These are phyloP conservation scores for Globisporangium heterothallicum DNA, from an alignment of 352 stramenopile species.

Conservation along the genomic window DNA sequence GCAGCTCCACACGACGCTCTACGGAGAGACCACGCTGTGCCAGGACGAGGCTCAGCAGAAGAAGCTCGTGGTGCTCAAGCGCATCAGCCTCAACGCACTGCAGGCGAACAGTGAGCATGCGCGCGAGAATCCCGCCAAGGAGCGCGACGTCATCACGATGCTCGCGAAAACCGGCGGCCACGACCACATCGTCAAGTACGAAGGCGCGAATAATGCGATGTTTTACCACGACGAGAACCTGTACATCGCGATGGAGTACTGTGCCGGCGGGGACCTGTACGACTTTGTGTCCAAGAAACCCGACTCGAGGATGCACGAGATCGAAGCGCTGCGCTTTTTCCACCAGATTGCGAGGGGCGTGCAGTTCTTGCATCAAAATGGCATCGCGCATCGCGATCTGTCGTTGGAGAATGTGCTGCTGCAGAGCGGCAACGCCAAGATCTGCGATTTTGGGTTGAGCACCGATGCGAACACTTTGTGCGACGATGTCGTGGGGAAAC, in stretches of 20 bases:
- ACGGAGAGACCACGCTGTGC: slow-evolving; percentile 50
- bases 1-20: slow-evolving; percentile 41
- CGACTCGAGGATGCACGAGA: slow-evolving; percentile 23
- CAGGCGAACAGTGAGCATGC: slow-evolving; percentile 25
- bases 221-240: slow-evolving; percentile 37
- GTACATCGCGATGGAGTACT: slow-evolving; percentile 67
- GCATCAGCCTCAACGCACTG: slow-evolving; percentile 31
- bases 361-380: slow-evolving; percentile 39
- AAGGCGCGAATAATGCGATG: slow-evolving; percentile 18
- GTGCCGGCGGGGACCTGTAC: slow-evolving; percentile 52
- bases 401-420: slow-evolving; percentile 62
- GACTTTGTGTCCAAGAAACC: slow-evolving; percentile 34
- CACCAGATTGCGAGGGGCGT: slow-evolving; percentile 37
- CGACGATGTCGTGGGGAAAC: slow-evolving; percentile 48
- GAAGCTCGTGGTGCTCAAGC: slow-evolving; percentile 55
- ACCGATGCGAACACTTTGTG: slow-evolving; percentile 28
- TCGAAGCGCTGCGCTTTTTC: slow-evolving; percentile 29
- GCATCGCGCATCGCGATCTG: slow-evolving; percentile 49
- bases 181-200: slow-evolving; percentile 35
- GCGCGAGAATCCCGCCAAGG: slow-evolving; percentile 40
- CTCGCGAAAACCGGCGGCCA: slow-evolving; percentile 30
- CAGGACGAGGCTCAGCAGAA: slow-evolving; percentile 22
- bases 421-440: slow-evolving; percentile 28
- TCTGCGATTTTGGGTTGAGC: slow-evolving; percentile 66
- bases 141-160: slow-evolving; percentile 41